Evolutionary conservation across 495 filamentous ascomycete genomes (phyloP), one percentile per base, ranked within the genome.

Genomic region (Penicillium atrosanguineum): DNA sequence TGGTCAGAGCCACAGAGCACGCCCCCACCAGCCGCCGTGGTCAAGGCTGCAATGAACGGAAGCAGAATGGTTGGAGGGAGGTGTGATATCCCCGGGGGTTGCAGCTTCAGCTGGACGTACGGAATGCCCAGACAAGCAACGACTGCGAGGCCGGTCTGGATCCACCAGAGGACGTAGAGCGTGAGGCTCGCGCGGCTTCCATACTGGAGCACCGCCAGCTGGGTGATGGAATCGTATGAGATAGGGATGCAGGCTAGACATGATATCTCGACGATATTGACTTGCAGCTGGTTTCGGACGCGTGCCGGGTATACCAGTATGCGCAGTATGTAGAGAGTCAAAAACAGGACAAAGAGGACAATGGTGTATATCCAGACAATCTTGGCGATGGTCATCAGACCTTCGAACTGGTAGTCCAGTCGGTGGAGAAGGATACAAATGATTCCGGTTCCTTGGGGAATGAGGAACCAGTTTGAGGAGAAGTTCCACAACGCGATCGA

Each of bases 301-400:
- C 69, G 61, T 29, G 41, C 55, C 15, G 62, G 65, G 48, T 68
- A 62, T 9, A 68, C 29, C 9, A 55, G n/a, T 26, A 57, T 50
- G 20, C 69, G 69, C 4, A 69, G 37, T 6, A 64, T 19, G 37
- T 69, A 74, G 15, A 69, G n/a, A 18, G 49, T 20, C 12, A 71
- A 37, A 18, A 44, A 47, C 2, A 63, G 6, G 6, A 28, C 39
- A 1, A 69, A 53, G 2, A 70, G 51, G 9, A 48, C 57, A 19
- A 71, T 68, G 7, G 61, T 61, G 44, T 69, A 69, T 34, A 69
- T 59, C 68, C 68, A 73, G 19, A 71, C 51, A 20, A 73, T 62
- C 37, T 60, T 57, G 25, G 69, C 56, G 21, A 74, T 42, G 29
- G 53, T 63, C 5, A 26, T 45, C 0, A 71, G 54, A 7, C 61